Percentiles rank a stretch among this genome's conserved stretches.
Conservation (phyloP, 106 monocot species). For the Platanthera zijinensis region DNA sequence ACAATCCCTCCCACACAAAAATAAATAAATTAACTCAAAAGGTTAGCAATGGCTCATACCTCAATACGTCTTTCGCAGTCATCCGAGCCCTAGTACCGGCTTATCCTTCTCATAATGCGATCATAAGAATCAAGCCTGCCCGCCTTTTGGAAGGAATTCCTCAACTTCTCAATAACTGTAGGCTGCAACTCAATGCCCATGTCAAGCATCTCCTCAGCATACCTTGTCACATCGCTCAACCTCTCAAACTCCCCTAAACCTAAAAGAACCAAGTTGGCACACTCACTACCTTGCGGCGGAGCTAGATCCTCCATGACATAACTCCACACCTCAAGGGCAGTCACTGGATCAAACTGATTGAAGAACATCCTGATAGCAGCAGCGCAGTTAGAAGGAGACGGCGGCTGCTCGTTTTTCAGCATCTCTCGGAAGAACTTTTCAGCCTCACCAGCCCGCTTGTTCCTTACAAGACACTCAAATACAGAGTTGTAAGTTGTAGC, state of each 20-base stretch:
- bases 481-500: slow-evolving; percentile 51
- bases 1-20: too few relatives aligned
- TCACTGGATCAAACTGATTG: slow-evolving; percentile 44
- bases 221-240: slow-evolving; percentile 35
- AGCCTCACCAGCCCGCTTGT: slow-evolving; percentile 36
- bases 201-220: slow-evolving; percentile 53
- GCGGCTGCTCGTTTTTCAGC: slow-evolving; percentile 64
- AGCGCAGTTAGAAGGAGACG: slow-evolving; percentile 30
- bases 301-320: slow-evolving; percentile 26
- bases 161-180: slow-evolving; percentile 39
- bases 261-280: slow-evolving; percentile 52
- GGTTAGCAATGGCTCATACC: slow-evolving; percentile 7
- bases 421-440: slow-evolving; percentile 59
- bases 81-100: slow-evolving; percentile 5
- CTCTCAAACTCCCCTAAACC: slow-evolving; percentile 47
- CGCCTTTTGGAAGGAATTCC: slow-evolving; percentile 35
- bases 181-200: slow-evolving; percentile 26
- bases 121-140: slow-evolving; percentile 34
- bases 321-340: slow-evolving; percentile 60
- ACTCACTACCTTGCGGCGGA: slow-evolving; percentile 21
- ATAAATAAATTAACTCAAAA: neutral
- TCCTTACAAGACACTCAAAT: slow-evolving; percentile 60
- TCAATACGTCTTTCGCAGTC: neutral
- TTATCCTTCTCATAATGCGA: slow-evolving; percentile 35
- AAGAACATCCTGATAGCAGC: slow-evolving; percentile 65